Evolutionary conservation across 1,284 basidiomycete genomes (phyloP), one percentile per base, ranked within the genome.

Genomic region (Tausonia pullulans): DNA sequence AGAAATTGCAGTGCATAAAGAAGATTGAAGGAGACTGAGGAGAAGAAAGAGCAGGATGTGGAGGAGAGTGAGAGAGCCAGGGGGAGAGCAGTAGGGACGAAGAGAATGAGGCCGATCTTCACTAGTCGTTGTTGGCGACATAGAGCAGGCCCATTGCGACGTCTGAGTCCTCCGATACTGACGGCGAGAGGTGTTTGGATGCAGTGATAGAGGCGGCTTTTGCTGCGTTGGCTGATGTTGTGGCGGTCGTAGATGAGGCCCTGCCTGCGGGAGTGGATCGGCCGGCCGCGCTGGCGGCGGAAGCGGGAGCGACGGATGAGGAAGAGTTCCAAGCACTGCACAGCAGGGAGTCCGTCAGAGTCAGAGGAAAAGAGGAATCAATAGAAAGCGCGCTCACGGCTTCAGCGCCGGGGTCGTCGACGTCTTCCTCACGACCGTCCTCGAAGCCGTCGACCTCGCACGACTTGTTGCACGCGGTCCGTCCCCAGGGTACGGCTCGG

Each of bases 21-120:
- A 52, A 52, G 51, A 52, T 11, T 67, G 78, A 66, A 70, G 75
- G 57, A 69, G 77, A 61, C 70, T 27, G 27, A 27, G 27, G 27
- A 27, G 27, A 27, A 27, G 27, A 27, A 27, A 27, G 27, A 27
- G 44, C 11, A 45, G 46, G 59, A 16, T 60, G 44, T 10, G 40
- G 51, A 11, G 13, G 16, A n/a, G n/a, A 54, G 60, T 3, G 9
- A 46, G 53, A 52, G 54, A 27, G 44, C 53, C 58, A 45, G 56
- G 61, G 56, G 8, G 56, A 58, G 40, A 58, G 56, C 27, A 27
- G 27, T 27, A 27, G 27, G 27, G 27, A 27, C 27, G 27, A 27
- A 27, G 27, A 27, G 27, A 27, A 27, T 27, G 27, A 27, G 27
- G 27, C 27, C 27, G 27, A 27, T 27, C 27, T 27, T 45, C 44